phyloP scores from a whole-genome alignment of 208 protist species.

The Endotrypanum monterogeii region DNA sequence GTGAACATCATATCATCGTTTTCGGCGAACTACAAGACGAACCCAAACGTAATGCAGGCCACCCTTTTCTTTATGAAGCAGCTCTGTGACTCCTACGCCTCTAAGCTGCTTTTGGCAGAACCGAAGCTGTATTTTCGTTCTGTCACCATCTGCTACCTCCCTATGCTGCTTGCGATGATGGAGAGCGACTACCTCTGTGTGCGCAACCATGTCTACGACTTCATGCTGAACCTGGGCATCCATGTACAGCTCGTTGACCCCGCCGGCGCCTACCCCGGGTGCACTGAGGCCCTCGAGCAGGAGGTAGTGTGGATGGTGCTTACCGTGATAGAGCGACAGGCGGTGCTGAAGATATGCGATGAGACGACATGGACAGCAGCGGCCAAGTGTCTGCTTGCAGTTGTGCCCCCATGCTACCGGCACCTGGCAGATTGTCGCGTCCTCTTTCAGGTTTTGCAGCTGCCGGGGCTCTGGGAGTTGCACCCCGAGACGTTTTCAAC shows the following conservation, averaged over 20 bases:
- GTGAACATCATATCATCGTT: slow-evolving; percentile 66
- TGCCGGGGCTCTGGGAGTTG: slow-evolving; percentile 57
- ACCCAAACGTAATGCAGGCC: slow-evolving; percentile 59
- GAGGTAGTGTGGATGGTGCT: slow-evolving; percentile 84
- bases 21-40: slow-evolving; percentile 71
- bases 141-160: slow-evolving; percentile 81
- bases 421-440: slow-evolving; percentile 63
- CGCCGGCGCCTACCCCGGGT: slow-evolving; percentile 55
- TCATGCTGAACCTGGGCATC: slow-evolving; percentile 75
- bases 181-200: slow-evolving; percentile 88
- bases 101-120: slow-evolving; percentile 72
- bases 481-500: slow-evolving; percentile 57
- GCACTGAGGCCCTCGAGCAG: slow-evolving; percentile 72
- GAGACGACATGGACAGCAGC: slow-evolving; percentile 75
- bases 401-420: slow-evolving; percentile 60
- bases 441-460: slow-evolving; percentile 62
- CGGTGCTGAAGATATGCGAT: slow-evolving; percentile 53
- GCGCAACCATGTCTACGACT: slow-evolving; percentile 88
- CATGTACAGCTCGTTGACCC: slow-evolving; percentile 90
- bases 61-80: slow-evolving; percentile 84
- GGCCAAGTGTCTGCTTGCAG: slow-evolving; percentile 72
- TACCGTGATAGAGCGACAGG: slow-evolving; percentile 62
- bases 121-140: slow-evolving; percentile 73
- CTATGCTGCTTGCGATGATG: slow-evolving; percentile 80
- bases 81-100: slow-evolving; percentile 83